These are phyloP conservation scores for Aspergillus sp. DNA, from an alignment of 2,329 filamentous ascomycete species.

Conservation along the genomic window DNA sequence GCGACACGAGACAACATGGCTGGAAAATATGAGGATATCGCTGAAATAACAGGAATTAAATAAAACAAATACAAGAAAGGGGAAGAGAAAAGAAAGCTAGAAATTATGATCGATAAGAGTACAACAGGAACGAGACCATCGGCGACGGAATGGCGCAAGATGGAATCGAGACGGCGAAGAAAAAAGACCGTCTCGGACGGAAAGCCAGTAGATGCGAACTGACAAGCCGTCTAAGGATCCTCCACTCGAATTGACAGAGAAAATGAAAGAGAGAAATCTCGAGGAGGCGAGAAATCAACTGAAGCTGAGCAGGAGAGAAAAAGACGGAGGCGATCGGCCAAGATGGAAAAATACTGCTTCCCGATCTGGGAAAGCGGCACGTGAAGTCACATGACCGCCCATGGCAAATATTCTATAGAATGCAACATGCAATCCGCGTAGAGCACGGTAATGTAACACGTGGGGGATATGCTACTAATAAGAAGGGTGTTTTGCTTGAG, in stretches of 20 bases:
- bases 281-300: slow-evolving; percentile 10
- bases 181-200: slow-evolving; percentile 1
- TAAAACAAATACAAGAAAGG: slow-evolving; percentile 6
- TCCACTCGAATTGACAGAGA: slow-evolving; percentile 19
- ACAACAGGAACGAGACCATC: slow-evolving; percentile 19
- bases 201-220: slow-evolving; percentile 8
- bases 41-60: slow-evolving; percentile 16
- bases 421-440: not conserved
- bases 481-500: too few relatives aligned
- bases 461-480: not conserved
- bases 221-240: slow-evolving; percentile 27
- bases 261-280: slow-evolving; percentile 9
- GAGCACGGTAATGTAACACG: not conserved
- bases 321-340: slow-evolving; percentile 3
- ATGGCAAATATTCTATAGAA: not conserved
- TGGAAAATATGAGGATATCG: slow-evolving; percentile 10
- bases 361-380: slow-evolving; percentile 9
- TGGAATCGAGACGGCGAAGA: not conserved
- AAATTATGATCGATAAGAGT: slow-evolving; percentile 14
- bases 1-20: slow-evolving; percentile 58
- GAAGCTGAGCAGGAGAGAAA: slow-evolving; percentile 11
- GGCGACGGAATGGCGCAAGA: slow-evolving; percentile 8
- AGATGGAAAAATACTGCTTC: not conserved
- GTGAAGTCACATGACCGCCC: slow-evolving; percentile 16
- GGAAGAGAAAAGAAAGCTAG: slow-evolving; percentile 9